Conservation (phyloP, 2,329 filamentous ascomycete species). For the Tricladium varicosporioides region DNA sequence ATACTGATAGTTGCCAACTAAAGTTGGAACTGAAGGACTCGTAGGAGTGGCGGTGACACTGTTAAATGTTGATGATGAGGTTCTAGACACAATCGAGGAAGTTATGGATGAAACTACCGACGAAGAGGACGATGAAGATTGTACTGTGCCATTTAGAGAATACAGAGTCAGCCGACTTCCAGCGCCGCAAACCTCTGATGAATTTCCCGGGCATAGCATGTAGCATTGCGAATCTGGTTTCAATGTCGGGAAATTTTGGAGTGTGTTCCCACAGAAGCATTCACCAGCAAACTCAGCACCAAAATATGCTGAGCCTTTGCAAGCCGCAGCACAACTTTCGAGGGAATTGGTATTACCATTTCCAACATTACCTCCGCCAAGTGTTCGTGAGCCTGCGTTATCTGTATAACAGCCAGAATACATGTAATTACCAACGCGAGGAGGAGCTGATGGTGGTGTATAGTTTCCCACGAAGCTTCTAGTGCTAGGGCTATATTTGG, state of each 20-base stretch:
- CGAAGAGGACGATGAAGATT: background rate
- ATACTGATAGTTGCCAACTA: slow-evolving; percentile 18
- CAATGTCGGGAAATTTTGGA: background rate
- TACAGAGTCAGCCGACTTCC: background rate
- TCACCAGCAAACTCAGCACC: background rate
- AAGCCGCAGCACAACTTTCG: background rate
- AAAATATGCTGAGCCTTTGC: background rate
- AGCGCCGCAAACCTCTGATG: background rate
- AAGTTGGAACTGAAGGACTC: background rate
- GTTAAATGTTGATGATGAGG: background rate
- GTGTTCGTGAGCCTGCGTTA: background rate
- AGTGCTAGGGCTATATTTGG: slow-evolving; percentile 12
- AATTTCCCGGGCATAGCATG: background rate
- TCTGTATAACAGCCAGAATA: slow-evolving; percentile 14
- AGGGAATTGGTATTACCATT: background rate
- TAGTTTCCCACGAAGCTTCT: slow-evolving; percentile 6
- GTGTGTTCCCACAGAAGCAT: background rate
- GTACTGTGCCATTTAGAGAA: background rate
- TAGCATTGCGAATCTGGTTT: background rate
- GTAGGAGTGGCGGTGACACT: background rate
- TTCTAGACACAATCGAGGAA: background rate
- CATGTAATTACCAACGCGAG: slow-evolving; percentile 10
- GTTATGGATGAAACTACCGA: background rate
- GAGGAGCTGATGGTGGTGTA: slow-evolving; percentile 4
- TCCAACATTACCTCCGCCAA: background rate